A percentile compares a stretch with the other conserved stretches of the same genome.
Conservation (phyloP, 2,329 filamentous ascomycete genomes). For the Apiospora aurea region DNA sequence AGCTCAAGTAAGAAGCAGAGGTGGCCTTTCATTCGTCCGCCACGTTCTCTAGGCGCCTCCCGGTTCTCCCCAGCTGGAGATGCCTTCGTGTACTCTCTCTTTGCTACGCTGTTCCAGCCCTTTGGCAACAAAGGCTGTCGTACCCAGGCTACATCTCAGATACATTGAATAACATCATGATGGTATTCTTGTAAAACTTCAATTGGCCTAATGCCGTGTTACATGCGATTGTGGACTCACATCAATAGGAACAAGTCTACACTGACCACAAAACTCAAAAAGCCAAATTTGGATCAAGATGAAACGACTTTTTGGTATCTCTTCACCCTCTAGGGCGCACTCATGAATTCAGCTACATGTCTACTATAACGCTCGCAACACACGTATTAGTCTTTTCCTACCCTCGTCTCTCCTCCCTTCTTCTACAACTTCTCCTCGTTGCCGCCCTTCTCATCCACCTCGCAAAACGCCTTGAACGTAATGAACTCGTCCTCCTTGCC, state of each 20-base stretch:
- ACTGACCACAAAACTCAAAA: neutral
- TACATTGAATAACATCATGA: no score
- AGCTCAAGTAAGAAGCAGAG: no score
- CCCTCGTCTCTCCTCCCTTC: neutral
- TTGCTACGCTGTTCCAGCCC: no score
- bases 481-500: slow-evolving; percentile 74
- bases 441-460: slow-evolving; percentile 62
- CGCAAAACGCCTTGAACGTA: slow-evolving; percentile 94
- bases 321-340: neutral
- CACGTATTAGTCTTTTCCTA: neutral
- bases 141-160: no score
- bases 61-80: no score
- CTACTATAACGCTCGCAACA: neutral
- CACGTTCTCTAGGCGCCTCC: no score
- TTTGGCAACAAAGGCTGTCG: no score
- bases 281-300: neutral
- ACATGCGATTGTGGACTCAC: neutral
- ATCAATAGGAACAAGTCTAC: neutral
- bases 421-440: slow-evolving; percentile 39
- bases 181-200: no score
- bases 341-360: no score
- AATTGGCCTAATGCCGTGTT: neutral
- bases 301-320: neutral
- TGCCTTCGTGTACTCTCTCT: no score
- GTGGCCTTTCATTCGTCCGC: no score